A percentile compares a stretch with the other conserved stretches of the same genome.
Conservation (phyloP, 2,329 filamentous ascomycete species). For the Zasmidium angulare region DNA sequence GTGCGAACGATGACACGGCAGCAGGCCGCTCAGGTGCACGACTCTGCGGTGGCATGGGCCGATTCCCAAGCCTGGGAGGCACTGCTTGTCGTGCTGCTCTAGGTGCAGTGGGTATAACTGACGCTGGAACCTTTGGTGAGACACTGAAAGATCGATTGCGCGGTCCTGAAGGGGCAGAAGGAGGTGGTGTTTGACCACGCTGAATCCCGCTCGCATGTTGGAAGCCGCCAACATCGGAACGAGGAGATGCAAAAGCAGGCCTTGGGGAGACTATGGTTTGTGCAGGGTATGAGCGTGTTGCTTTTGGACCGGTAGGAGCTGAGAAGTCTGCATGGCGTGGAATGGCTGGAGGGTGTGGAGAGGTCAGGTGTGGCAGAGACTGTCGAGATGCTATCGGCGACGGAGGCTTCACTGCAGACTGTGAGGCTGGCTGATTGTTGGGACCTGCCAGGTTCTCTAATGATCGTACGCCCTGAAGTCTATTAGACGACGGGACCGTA, state of each 20-base stretch:
- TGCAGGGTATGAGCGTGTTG: slow-evolving; percentile 25
- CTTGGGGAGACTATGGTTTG: slow-evolving; percentile 27
- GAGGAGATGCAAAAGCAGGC: slow-evolving; percentile 28
- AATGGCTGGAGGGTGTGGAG: slow-evolving; percentile 22
- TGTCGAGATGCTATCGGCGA: slow-evolving; percentile 24
- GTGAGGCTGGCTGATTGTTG: slow-evolving; percentile 14
- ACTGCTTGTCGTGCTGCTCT: slow-evolving; percentile 31
- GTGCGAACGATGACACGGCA: slow-evolving; percentile 21
- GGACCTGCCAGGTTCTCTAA: slow-evolving; percentile 31
- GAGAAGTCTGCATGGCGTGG: slow-evolving; percentile 27
- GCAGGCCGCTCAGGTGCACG: slow-evolving; percentile 21
- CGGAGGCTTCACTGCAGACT: slow-evolving; percentile 17
- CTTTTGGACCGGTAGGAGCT: slow-evolving; percentile 34
- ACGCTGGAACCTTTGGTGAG: slow-evolving; percentile 34
- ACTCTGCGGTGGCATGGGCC: slow-evolving; percentile 11
- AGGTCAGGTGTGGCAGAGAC: slow-evolving; percentile 21
- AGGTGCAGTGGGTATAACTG: slow-evolving; percentile 37
- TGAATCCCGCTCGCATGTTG: slow-evolving; percentile 7
- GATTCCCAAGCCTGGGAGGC: slow-evolving; percentile 14
- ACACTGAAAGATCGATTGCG: slow-evolving; percentile 35
- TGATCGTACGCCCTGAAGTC: slow-evolving; percentile 32
- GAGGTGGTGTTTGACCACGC: slow-evolving; percentile 29
- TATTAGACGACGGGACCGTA: slow-evolving; percentile 19
- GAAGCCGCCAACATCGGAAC: slow-evolving; percentile 23
- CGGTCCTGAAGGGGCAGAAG: slow-evolving; percentile 33